Conservation (phyloP, 129 eudicot species). For the Artemisia argyi region DNA sequence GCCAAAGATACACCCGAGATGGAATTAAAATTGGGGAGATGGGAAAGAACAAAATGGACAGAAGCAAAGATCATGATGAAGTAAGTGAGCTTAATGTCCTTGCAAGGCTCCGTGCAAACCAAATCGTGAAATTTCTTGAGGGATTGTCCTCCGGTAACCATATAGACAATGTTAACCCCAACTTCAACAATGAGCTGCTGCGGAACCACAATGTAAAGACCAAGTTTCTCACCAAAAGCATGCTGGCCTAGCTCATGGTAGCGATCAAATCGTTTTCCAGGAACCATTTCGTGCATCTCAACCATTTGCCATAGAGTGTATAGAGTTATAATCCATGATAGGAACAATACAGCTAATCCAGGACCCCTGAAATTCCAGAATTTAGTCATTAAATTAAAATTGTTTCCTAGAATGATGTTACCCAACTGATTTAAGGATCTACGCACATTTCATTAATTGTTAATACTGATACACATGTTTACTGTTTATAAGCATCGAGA, state of each 20-base stretch:
- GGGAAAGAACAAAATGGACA: slow-evolving; percentile 62
- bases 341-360: slow-evolving; percentile 36
- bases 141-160: slow-evolving; percentile 68
- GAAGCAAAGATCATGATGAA: slow-evolving; percentile 72
- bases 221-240: slow-evolving; percentile 58
- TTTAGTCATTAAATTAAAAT: too few relatives aligned
- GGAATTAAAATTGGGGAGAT: slow-evolving; percentile 67
- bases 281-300: slow-evolving; percentile 63
- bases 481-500: too few relatives aligned
- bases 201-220: slow-evolving; percentile 48
- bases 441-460: not conserved
- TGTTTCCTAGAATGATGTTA: too few relatives aligned
- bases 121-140: slow-evolving; percentile 41
- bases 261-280: slow-evolving; percentile 56
- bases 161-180: slow-evolving; percentile 51
- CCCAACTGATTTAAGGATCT: too few relatives aligned
- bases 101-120: slow-evolving; percentile 40
- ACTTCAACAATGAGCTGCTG: slow-evolving; percentile 56
- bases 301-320: slow-evolving; percentile 70
- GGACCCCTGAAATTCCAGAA: slow-evolving; percentile 43
- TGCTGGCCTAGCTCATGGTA: slow-evolving; percentile 65
- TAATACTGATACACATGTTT: not conserved
- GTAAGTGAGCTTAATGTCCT: slow-evolving; percentile 44
- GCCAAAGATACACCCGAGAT: slow-evolving; percentile 54
- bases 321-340: slow-evolving; percentile 48